Percentiles rank a stretch among this genome's conserved stretches.
Conservation (phyloP, 2,329 filamentous ascomycete genomes). For the Colletotrichum sp. region DNA sequence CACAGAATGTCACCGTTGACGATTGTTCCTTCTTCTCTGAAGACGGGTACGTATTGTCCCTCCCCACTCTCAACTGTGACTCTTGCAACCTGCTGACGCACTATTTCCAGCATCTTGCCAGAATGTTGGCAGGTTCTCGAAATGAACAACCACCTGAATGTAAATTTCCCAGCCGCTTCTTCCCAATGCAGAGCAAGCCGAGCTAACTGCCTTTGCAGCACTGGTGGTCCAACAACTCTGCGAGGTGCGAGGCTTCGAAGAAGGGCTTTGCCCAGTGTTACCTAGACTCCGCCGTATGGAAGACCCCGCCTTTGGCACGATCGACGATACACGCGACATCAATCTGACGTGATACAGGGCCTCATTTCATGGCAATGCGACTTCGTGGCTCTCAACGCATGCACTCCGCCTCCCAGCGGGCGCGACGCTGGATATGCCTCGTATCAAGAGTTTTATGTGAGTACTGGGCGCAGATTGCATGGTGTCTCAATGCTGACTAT, state of each 20-base stretch:
- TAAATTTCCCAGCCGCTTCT: neutral
- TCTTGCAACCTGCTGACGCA: neutral
- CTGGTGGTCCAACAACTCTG: conserved; percentile 2
- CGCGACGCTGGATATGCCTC: neutral
- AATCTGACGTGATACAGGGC: neutral
- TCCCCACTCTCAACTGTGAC: neutral
- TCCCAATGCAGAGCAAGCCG: neutral
- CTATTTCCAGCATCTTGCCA: neutral
- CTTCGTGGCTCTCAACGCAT: neutral
- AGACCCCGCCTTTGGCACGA: neutral
- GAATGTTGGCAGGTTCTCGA: neutral
- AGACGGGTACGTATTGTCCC: neutral
- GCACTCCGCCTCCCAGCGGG: conserved; percentile 3
- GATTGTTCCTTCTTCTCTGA: neutral
- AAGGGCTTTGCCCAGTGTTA: conserved; percentile 4
- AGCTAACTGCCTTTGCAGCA: neutral
- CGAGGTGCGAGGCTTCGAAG: neutral
- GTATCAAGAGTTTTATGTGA: neutral
- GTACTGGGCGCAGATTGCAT: fast-evolving
- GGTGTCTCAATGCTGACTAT: neutral
- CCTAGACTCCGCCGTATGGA: neutral
- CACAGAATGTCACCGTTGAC: neutral
- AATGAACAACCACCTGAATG: neutral
- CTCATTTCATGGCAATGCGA: conserved; percentile 5
- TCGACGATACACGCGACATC: neutral